Evolutionary conservation across 2,329 filamentous ascomycete species (phyloP).

Genomic region (Aplosporella prunicola): DNA sequence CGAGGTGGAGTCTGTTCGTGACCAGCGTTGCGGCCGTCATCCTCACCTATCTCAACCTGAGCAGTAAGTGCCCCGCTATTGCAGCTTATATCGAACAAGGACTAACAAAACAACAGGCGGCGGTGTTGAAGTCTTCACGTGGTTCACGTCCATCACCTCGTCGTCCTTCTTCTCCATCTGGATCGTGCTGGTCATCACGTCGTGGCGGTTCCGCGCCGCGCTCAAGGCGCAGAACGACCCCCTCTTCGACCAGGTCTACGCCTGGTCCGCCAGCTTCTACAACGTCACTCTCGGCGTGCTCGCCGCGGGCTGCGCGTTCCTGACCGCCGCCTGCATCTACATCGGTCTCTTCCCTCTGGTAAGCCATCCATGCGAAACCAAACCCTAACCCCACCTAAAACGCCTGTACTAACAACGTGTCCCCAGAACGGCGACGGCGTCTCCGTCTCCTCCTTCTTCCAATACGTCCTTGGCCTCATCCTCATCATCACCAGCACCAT

Average conservation of each 20-base stretch:
- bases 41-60: slow-evolving; percentile 25
- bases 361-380: neutral
- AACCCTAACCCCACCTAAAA: too few species aligned
- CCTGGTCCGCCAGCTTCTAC: slow-evolving; percentile 22
- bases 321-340: slow-evolving; percentile 8
- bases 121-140: slow-evolving; percentile 19
- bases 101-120: slow-evolving; percentile 14
- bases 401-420: too few species aligned
- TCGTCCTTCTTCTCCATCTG: slow-evolving; percentile 26
- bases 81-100: too few species aligned
- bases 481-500: slow-evolving; percentile 2
- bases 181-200: slow-evolving; percentile 26
- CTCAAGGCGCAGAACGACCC: slow-evolving; percentile 19
- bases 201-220: slow-evolving; percentile 23
- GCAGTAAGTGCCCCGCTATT: slow-evolving; percentile 7
- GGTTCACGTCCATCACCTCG: slow-evolving; percentile 22
- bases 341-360: slow-evolving; percentile 7
- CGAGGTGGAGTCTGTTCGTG: slow-evolving; percentile 20
- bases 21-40: slow-evolving; percentile 18
- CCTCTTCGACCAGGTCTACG: slow-evolving; percentile 20
- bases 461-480: slow-evolving; percentile 10
- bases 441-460: slow-evolving; percentile 8
- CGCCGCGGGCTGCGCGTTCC: slow-evolving; percentile 14
- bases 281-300: slow-evolving; percentile 22
- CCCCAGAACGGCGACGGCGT: slow-evolving; percentile 1